Conservation (phyloP, 202 grass and related monocot genomes). For the Sporobolus alterniflorus region DNA sequence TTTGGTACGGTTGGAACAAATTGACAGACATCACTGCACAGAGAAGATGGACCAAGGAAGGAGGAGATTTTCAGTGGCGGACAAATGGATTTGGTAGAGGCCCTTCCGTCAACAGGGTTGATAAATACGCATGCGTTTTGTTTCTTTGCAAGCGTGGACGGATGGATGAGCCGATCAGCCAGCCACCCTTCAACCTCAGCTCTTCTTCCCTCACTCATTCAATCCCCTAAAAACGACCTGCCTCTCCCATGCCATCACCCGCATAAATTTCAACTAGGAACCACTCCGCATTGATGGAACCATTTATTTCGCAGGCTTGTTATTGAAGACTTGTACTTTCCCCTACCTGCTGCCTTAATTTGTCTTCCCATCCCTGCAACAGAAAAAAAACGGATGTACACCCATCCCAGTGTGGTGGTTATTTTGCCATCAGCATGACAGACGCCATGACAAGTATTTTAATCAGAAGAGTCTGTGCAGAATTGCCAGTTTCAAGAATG, state of each 20-base stretch:
- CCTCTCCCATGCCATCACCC: not conserved
- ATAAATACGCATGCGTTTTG: conserved; percentile 50
- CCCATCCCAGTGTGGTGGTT: too few relatives aligned
- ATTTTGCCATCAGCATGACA: not conserved
- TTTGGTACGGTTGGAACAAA: conserved; percentile 44
- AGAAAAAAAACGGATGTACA: too few relatives aligned
- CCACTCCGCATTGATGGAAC: conserved; percentile 45
- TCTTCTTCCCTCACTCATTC: not conserved
- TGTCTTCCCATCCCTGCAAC: not conserved
- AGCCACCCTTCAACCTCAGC: not conserved
- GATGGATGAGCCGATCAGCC: not conserved
- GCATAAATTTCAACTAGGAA: conserved; percentile 47
- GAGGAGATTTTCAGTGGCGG: not conserved
- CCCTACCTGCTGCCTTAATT: conserved; percentile 9
- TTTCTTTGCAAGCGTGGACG: conserved; percentile 4
- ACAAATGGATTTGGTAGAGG: conserved; percentile 7
- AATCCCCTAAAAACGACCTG: conserved; percentile 30
- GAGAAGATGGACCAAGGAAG: not conserved
- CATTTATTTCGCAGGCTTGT: conserved; percentile 53
- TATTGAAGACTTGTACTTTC: conserved; percentile 35
- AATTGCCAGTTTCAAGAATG: not conserved
- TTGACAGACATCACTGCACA: conserved; percentile 13
- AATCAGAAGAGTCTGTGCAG: not conserved
- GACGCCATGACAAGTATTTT: not conserved
- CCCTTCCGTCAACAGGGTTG: conserved; percentile 6